Evolutionary conservation across 106 monocot genomes (phyloP).

Genomic region (Ottelia alismoides): DNA sequence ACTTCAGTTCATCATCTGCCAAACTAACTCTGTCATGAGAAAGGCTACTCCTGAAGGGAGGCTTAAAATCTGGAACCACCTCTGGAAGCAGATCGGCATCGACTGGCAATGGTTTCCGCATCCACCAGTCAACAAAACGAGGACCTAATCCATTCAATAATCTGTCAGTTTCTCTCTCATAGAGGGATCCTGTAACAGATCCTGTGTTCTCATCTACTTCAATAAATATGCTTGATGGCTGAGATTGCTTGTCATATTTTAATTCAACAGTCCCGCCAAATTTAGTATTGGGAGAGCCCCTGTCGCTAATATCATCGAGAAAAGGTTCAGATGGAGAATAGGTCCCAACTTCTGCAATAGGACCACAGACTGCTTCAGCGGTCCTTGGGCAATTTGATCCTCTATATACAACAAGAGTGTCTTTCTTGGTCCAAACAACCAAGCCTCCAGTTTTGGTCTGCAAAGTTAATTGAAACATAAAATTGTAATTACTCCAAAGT

Average conservation of each 20-base stretch:
- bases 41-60: constrained; percentile 54
- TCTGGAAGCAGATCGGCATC: constrained; percentile 96
- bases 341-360: too few relatives aligned
- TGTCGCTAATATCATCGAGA: constrained; percentile 1
- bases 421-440: constrained; percentile 67
- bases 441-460: constrained; percentile 88
- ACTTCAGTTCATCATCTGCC: constrained; percentile 55
- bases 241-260: constrained; percentile 1
- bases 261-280: background rate
- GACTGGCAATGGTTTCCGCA: constrained; percentile 69
- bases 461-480: background rate
- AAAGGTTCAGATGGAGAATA: constrained; percentile 7
- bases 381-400: constrained; percentile 20
- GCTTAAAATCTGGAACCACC: constrained; percentile 45
- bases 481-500: background rate
- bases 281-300: background rate
- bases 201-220: constrained; percentile 6
- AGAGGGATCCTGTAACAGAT: constrained; percentile 35
- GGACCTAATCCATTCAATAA: constrained; percentile 78
- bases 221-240: background rate
- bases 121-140: constrained; percentile 96
- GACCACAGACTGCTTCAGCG: too few relatives aligned
- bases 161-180: constrained; percentile 73
- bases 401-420: constrained; percentile 54
- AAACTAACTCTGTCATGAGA: constrained; percentile 31